Percentiles rank a stretch among this genome's conserved stretches.
Evolutionary conservation across 495 filamentous ascomycete genomes (phyloP).

Genomic region (Penicillium fimorum): DNA sequence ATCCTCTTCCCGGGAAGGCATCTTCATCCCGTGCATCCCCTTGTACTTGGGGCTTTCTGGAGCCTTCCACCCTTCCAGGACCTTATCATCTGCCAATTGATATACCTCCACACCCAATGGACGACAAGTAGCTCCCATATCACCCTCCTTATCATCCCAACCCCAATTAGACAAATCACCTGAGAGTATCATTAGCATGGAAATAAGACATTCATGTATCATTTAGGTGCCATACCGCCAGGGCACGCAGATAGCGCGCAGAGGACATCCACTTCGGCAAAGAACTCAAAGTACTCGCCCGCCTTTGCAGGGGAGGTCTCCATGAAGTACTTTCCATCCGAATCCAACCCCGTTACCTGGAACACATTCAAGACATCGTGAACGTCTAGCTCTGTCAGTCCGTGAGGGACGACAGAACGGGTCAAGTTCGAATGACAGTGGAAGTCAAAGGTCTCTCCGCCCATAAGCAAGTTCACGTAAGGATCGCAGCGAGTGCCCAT

Average conservation of each 20-base stretch:
- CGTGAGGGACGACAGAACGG: slow-evolving; percentile 64
- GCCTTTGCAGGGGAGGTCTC: slow-evolving; percentile 63
- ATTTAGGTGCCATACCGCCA: slow-evolving; percentile 37
- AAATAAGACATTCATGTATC: background rate
- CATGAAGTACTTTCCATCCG: slow-evolving; percentile 76
- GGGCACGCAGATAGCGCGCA: slow-evolving; percentile 68
- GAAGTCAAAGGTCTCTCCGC: slow-evolving; percentile 68
- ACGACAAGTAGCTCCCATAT: slow-evolving; percentile 72
- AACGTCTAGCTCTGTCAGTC: slow-evolving; percentile 68
- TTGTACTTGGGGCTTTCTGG: slow-evolving; percentile 57
- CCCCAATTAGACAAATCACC: slow-evolving; percentile 75
- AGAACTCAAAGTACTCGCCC: slow-evolving; percentile 72
- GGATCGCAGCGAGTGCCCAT: slow-evolving; percentile 76
- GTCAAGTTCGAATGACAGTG: slow-evolving; percentile 82
- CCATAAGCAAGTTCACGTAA: slow-evolving; percentile 70
- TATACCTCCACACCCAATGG: slow-evolving; percentile 71
- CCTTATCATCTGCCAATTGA: slow-evolving; percentile 49
- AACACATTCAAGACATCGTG: slow-evolving; percentile 84
- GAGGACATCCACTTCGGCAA: slow-evolving; percentile 72
- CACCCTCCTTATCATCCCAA: slow-evolving; percentile 63
- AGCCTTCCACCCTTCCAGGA: slow-evolving; percentile 59
- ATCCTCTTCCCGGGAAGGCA: slow-evolving; percentile 37
- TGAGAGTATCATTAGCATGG: slow-evolving; percentile 38
- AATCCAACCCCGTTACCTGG: slow-evolving; percentile 72
- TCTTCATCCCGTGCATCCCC: slow-evolving; percentile 65